Base-by-base conservation (phyloP, 1,139 yeast species). In the Yamadazyma siamensis region DNA sequence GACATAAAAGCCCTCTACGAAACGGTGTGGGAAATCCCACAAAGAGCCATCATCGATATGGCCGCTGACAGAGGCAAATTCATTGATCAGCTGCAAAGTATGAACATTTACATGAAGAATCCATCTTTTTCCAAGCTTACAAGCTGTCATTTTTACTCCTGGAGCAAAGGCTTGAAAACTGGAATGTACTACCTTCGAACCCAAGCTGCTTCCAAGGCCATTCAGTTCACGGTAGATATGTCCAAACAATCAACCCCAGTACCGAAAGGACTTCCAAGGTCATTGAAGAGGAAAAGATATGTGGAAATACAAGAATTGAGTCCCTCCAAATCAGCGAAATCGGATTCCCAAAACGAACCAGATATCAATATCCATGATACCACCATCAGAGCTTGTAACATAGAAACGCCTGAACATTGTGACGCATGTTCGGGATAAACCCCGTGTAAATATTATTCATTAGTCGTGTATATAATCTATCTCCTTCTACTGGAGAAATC, bases 111-210 rank as follows among this genome's bases (percentile, higher is more conserved):
- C 64, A 70, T 89, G 58, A 79, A 75, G 54, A 77, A 80, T 35
- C 96, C 96, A 29, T 85, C 96, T 2, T 80, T 85, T 80, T 94
- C 95, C 40, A 89, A 89, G 58, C 71, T 91, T 44, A 89, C 97
- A n/a, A 77, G 89, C 49, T 89, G 89, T 94, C 97, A 91, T 60
- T 91, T 91, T 66, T 87, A 89, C 56, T 95, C 96, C 26, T 91
- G 97, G 97, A 82, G 82, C 61, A 84, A 81, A 67, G 98, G 97
- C 27, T 74, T 91, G 54, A 91, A 91, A 72, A 91, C 98, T 4
- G 98, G 98, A 39, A 89, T 91, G 95, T 91, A 91, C 70, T 91
- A 91, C 61, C 67, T 91, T 55, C 77, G 97, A 56, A 89, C 97
- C 5, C 94, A 84, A 66, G 96, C 96, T 21, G 96, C 97, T 3